Percentiles rank a stretch among this genome's conserved stretches.
Conservation (phyloP, 345 rosid genomes). For the Syzygium aqueum region DNA sequence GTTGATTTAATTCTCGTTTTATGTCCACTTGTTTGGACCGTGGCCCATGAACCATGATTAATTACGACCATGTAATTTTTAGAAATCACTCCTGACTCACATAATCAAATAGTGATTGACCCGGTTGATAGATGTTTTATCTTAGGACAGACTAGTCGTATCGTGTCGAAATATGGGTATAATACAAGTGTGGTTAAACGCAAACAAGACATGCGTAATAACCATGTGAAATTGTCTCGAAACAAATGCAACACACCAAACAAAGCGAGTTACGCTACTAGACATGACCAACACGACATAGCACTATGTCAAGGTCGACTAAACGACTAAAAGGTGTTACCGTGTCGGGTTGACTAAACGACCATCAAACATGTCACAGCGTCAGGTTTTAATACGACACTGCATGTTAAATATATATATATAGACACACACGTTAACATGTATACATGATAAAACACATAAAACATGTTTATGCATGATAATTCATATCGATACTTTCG, state of each 20-base stretch:
- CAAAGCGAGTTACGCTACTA: neutral
- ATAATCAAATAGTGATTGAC: neutral
- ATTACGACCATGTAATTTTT: neutral
- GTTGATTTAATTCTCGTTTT: neutral
- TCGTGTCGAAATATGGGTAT: neutral
- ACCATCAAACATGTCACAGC: accelerated
- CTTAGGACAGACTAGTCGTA: accelerated
- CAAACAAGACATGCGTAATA: neutral
- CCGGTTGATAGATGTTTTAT: neutral
- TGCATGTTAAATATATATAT: no score
- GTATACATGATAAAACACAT: neutral
- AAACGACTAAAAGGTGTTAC: neutral
- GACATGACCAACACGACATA: neutral
- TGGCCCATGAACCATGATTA: neutral
- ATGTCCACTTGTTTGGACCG: neutral
- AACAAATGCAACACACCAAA: neutral
- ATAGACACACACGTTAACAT: accelerated
- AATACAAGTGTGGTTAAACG: neutral
- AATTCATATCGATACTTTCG: accelerated
- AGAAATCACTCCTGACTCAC: accelerated
- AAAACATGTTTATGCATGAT: neutral
- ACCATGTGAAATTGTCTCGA: accelerated
- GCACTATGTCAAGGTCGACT: accelerated
- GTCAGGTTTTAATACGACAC: neutral
- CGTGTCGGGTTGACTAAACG: accelerated